phyloP scores from a whole-genome alignment of 257 asterid genomes.

The Lantana camara region DNA sequence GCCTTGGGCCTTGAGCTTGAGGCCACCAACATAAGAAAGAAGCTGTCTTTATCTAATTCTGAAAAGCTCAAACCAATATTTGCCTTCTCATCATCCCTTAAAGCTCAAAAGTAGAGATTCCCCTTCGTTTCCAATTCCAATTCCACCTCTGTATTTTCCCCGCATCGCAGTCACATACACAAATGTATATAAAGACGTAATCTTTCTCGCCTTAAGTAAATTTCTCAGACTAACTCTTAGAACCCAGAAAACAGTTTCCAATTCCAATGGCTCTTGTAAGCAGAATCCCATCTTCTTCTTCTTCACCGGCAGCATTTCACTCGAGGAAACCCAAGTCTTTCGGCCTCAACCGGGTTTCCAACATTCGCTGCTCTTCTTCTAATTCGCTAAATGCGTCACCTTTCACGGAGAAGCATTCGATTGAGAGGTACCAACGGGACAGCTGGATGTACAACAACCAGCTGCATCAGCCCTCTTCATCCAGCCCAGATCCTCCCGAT shows the following conservation, averaged over 20 bases:
- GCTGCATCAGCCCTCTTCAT: slow-evolving; percentile 49
- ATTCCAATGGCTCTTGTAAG: slow-evolving; percentile 64
- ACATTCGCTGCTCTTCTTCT: slow-evolving; percentile 46
- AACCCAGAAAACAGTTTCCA: neutral
- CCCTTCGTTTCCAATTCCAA: slow-evolving; percentile 16
- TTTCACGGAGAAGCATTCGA: slow-evolving; percentile 85
- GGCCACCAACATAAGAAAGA: slow-evolving; percentile 17
- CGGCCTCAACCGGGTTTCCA: slow-evolving; percentile 23
- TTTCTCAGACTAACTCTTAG: neutral
- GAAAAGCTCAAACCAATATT: slow-evolving; percentile 44
- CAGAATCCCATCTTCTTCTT: slow-evolving; percentile 56
- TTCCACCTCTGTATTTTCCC: slow-evolving; percentile 18
- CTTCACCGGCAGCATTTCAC: slow-evolving; percentile 43
- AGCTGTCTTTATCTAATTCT: slow-evolving; percentile 35
- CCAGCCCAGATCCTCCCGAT: slow-evolving; percentile 53
- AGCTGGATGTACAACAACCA: slow-evolving; percentile 77
- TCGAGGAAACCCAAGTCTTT: slow-evolving; percentile 35
- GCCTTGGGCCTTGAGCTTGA: too few relatives aligned
- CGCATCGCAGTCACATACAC: slow-evolving; percentile 18
- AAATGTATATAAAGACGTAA: neutral
- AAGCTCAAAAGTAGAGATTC: slow-evolving; percentile 30
- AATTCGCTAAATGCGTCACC: slow-evolving; percentile 58
- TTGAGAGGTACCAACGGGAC: slow-evolving; percentile 79
- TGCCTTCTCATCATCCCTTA: slow-evolving; percentile 52
- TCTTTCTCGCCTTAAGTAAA: neutral